Percentiles rank a stretch among this genome's conserved stretches.
phyloP scores from a whole-genome alignment of 2,329 filamentous ascomycete species.

The Ascochyta lentis region DNA sequence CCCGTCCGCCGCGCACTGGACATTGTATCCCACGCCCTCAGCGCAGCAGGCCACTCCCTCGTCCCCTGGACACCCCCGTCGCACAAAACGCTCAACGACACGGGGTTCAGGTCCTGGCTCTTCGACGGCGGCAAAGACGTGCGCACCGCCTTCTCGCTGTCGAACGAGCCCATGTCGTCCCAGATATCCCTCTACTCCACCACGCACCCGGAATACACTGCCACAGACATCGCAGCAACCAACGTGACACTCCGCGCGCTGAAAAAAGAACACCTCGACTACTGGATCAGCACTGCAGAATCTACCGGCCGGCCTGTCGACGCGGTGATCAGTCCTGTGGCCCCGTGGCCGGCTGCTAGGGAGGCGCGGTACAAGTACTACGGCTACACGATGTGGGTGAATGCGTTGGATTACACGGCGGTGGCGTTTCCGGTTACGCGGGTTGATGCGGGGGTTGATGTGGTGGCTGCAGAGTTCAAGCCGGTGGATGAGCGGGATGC shows the following conservation, averaged over 20 bases:
- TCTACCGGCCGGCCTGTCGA: slow-evolving; percentile 45
- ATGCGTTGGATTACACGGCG: slow-evolving; percentile 42
- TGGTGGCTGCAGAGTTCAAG: slow-evolving; percentile 30
- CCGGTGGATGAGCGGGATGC: slow-evolving; percentile 39
- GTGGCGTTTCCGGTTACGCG: slow-evolving; percentile 45
- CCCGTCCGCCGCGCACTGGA: slow-evolving; percentile 46
- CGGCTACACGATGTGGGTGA: slow-evolving; percentile 42
- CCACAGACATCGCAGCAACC: slow-evolving; percentile 40
- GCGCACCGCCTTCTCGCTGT: slow-evolving; percentile 40
- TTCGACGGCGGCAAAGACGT: slow-evolving; percentile 44
- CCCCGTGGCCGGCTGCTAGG: slow-evolving; percentile 47
- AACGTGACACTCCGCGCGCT: slow-evolving; percentile 40
- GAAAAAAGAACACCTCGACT: slow-evolving; percentile 47
- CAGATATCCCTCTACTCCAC: slow-evolving; percentile 33
- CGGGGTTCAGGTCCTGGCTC: slow-evolving; percentile 34
- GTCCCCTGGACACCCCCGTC: slow-evolving; percentile 38
- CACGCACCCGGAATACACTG: slow-evolving; percentile 27
- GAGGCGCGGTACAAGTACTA: slow-evolving; percentile 42
- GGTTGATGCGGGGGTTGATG: slow-evolving; percentile 40
- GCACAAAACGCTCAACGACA: slow-evolving; percentile 30
- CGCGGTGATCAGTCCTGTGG: slow-evolving; percentile 46
- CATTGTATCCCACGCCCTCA: slow-evolving; percentile 30
- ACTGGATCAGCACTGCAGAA: slow-evolving; percentile 45
- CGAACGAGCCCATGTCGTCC: slow-evolving; percentile 39
- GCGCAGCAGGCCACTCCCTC: slow-evolving; percentile 38